Evolutionary conservation across 352 stramenopile species (phyloP).

Genomic region (Elongisporangium prolatum): DNA sequence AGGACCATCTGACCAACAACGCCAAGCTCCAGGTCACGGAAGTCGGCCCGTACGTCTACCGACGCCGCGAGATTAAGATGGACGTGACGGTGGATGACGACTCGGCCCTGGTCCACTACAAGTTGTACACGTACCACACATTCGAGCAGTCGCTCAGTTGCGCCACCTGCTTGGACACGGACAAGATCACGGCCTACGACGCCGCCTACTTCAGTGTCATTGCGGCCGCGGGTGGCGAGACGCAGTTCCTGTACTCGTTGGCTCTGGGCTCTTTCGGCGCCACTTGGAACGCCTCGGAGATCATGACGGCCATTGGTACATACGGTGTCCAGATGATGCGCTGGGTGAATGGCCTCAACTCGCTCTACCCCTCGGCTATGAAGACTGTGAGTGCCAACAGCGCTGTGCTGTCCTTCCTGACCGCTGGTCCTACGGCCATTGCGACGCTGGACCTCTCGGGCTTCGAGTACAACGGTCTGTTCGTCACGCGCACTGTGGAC

Average conservation of each 20-base stretch:
- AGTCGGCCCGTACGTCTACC: constrained; percentile 30
- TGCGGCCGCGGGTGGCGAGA: constrained; percentile 17
- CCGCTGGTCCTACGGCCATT: constrained; percentile 24
- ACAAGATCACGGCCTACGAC: constrained; percentile 18
- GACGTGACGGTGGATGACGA: constrained; percentile 14
- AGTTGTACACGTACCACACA: constrained; percentile 24
- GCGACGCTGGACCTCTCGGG: constrained; percentile 29
- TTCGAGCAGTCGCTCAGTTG: constrained; percentile 15
- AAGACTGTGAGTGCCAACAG: constrained; percentile 26
- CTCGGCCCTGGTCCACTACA: constrained; percentile 16
- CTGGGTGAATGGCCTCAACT: constrained; percentile 54
- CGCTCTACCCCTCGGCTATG: constrained; percentile 41
- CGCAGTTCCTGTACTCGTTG: constrained; percentile 12
- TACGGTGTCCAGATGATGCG: constrained; percentile 16
- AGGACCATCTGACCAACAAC: constrained; percentile 13
- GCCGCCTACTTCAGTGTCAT: constrained; percentile 27
- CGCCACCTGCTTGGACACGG: constrained; percentile 11
- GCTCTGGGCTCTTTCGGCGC: constrained; percentile 7
- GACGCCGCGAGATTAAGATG: constrained; percentile 24
- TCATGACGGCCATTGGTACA: constrained; percentile 1
- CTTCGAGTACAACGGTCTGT: constrained; percentile 54
- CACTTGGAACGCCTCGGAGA: not conserved
- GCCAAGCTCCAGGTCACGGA: constrained; percentile 22
- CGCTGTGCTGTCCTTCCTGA: constrained; percentile 32
- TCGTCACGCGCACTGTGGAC: constrained; percentile 38